These are phyloP conservation scores for Verticillium longisporum DNA, from an alignment of 2,329 filamentous ascomycete genomes.

Conservation along the genomic window DNA sequence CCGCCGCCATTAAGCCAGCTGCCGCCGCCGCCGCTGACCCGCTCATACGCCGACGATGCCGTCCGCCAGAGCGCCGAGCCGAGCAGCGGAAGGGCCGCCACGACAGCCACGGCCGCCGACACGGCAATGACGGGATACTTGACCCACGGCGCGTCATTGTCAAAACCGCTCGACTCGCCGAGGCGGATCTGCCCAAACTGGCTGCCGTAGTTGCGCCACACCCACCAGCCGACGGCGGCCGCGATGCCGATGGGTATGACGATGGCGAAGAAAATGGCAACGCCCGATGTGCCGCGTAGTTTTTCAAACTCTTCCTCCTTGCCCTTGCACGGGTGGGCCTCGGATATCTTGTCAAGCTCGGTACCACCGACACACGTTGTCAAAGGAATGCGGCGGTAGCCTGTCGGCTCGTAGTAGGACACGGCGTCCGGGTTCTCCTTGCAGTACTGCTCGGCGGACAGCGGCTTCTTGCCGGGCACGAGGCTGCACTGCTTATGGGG, in stretches of 20 bases:
- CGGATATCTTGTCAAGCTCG: slow-evolving; percentile 63
- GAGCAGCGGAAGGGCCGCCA: slow-evolving; percentile 62
- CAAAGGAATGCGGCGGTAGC: slow-evolving; percentile 83
- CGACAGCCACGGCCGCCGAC: slow-evolving; percentile 55
- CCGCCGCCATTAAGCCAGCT: slow-evolving; percentile 49
- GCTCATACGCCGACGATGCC: slow-evolving; percentile 43
- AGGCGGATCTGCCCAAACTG: slow-evolving; percentile 91
- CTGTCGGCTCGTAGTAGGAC: slow-evolving; percentile 79
- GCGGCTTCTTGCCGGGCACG: slow-evolving; percentile 63
- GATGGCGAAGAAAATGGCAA: slow-evolving; percentile 80
- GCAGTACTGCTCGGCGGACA: slow-evolving; percentile 44
- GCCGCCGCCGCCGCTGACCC: slow-evolving; percentile 38
- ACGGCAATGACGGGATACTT: slow-evolving; percentile 73
- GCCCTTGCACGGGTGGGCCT: slow-evolving; percentile 61
- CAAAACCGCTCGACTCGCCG: slow-evolving; percentile 59
- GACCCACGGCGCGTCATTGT: slow-evolving; percentile 70
- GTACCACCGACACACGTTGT: slow-evolving; percentile 76
- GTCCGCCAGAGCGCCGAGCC: slow-evolving; percentile 66
- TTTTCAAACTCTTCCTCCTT: slow-evolving; percentile 75
- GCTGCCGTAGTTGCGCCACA: slow-evolving; percentile 76
- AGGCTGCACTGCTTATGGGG: slow-evolving; percentile 69
- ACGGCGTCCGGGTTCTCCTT: slow-evolving; percentile 56
- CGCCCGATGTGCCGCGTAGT: slow-evolving; percentile 62
- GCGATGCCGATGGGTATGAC: slow-evolving; percentile 68
- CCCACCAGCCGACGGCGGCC: slow-evolving; percentile 70